phyloP scores from a whole-genome alignment of 73 alveolate species.

The Breviolum minutum region DNA sequence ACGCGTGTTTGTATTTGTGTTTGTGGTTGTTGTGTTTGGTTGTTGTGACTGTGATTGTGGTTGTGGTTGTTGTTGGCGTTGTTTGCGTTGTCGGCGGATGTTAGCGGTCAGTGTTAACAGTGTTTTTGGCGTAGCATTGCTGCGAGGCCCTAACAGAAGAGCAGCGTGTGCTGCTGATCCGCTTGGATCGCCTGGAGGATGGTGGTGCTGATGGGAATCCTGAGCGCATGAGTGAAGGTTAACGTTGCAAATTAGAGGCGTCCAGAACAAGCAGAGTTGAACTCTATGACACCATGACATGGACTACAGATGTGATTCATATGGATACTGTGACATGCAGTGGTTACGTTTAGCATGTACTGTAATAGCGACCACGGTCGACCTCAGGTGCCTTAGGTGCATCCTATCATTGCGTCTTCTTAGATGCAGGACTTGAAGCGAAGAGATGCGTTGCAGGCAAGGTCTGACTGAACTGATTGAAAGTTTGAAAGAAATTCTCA shows the following conservation, averaged over 20 bases:
- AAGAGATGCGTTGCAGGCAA: constrained; percentile 38
- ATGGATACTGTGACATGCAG: too few species aligned
- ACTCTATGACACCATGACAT: too few species aligned
- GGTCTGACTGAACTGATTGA: neutral
- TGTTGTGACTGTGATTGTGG: too few species aligned
- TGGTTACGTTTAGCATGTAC: too few species aligned
- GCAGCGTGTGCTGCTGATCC: constrained; percentile 87
- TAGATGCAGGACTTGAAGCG: constrained; percentile 17
- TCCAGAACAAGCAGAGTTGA: too few species aligned
- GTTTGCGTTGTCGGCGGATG: neutral
- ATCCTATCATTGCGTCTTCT: neutral
- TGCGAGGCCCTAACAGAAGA: constrained; percentile 74
- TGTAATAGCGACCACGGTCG: too few species aligned
- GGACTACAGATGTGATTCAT: too few species aligned
- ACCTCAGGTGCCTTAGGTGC: too few species aligned
- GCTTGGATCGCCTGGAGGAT: constrained; percentile 84
- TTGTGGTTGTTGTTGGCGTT: neutral
- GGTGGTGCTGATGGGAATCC: neutral
- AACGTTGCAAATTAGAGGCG: too few species aligned
- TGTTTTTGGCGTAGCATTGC: too few species aligned
- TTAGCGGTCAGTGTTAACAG: neutral
- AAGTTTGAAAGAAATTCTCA: too few species aligned
- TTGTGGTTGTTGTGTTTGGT: neutral
- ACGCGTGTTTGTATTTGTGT: neutral
- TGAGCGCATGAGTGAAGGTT: too few species aligned